These are phyloP conservation scores for Oropetium thomaeum DNA, from an alignment of 176 grass and related monocot species.

Conservation along the genomic window DNA sequence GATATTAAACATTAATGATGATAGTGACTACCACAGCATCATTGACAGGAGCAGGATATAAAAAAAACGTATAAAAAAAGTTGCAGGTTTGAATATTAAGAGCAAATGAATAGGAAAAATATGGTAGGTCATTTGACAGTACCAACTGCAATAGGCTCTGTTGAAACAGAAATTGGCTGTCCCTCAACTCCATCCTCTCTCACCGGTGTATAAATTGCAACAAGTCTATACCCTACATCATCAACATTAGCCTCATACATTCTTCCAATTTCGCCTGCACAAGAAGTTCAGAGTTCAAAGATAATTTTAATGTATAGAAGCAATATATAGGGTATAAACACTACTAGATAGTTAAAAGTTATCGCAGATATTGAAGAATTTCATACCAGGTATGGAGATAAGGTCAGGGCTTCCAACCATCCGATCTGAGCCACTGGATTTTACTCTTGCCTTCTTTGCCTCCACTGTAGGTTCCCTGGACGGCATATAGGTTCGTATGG, in stretches of 20 bases:
- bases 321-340: background rate
- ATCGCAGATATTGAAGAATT: background rate
- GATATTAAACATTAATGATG: background rate
- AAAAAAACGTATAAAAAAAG: background rate
- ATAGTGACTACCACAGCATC: background rate
- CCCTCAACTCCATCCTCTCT: constrained; percentile 94
- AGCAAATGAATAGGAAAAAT: constrained; percentile 6
- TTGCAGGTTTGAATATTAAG: background rate
- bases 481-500: constrained; percentile 87
- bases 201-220: constrained; percentile 89
- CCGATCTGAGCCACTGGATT: constrained; percentile 94
- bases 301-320: constrained; percentile 5
- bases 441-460: constrained; percentile 97
- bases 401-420: constrained; percentile 98
- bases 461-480: constrained; percentile 70
- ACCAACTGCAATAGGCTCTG: constrained; percentile 92
- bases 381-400: constrained; percentile 93
- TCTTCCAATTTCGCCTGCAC: constrained; percentile 74
- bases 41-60: background rate
- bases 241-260: constrained; percentile 98
- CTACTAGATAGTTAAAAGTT: background rate
- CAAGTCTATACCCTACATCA: constrained; percentile 91
- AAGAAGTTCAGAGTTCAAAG: constrained; percentile 24
- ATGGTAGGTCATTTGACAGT: constrained; percentile 34
- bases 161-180: constrained; percentile 86